These are phyloP conservation scores for Citrus mangshanensis DNA, from an alignment of 345 rosid species.

Conservation along the genomic window DNA sequence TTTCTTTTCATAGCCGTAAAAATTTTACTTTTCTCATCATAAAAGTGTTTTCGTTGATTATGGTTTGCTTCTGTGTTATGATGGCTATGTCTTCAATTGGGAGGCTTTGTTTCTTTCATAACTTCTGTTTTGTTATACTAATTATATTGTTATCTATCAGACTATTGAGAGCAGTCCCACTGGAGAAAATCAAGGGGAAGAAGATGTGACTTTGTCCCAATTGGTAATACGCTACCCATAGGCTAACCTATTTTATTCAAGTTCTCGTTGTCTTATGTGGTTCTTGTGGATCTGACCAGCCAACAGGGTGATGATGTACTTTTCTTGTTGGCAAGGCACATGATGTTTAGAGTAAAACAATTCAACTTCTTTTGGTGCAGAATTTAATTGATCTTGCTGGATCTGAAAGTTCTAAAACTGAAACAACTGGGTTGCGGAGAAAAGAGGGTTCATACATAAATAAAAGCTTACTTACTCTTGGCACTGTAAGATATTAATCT, in stretches of 20 bases:
- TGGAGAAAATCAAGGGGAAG: slow-evolving; percentile 49
- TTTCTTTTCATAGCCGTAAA: neutral
- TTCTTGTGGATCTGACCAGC: slow-evolving; percentile 6
- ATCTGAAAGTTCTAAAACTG: slow-evolving; percentile 76
- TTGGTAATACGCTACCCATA: slow-evolving; percentile 38
- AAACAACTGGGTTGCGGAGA: slow-evolving; percentile 69
- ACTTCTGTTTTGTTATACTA: slow-evolving; percentile 12
- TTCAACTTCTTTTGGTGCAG: slow-evolving; percentile 28
- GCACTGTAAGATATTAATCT: slow-evolving; percentile 46
- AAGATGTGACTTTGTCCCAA: slow-evolving; percentile 63
- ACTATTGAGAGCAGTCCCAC: slow-evolving; percentile 65
- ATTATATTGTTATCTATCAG: slow-evolving; percentile 24
- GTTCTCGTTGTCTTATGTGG: slow-evolving; percentile 3
- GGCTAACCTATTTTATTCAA: neutral
- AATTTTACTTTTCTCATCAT: neutral
- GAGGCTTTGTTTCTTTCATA: neutral
- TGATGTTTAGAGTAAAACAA: neutral
- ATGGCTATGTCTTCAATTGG: neutral
- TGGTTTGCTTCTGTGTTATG: neutral
- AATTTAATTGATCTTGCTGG: slow-evolving; percentile 76
- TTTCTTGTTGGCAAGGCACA: neutral
- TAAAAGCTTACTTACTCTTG: slow-evolving; percentile 71
- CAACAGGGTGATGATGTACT: neutral
- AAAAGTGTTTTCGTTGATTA: neutral
- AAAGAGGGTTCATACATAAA: slow-evolving; percentile 78